Conservation (phyloP, 225 moss, liverwort and hornwort species). For the Rhytidiadelphus loreus region DNA sequence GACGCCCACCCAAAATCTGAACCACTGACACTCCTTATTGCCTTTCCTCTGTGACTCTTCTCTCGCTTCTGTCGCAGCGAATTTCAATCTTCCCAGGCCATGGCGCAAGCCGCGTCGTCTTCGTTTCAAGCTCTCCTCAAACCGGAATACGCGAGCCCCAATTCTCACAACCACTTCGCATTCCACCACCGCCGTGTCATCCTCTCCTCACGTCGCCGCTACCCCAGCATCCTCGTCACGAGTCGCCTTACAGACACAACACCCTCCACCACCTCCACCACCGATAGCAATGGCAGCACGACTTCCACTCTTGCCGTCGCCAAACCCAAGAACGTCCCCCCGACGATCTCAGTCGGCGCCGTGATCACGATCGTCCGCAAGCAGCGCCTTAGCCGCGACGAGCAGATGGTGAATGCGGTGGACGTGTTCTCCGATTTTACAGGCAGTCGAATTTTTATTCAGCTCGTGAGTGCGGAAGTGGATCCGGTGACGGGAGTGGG, state of each 20-base stretch:
- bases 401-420: conserved; percentile 30
- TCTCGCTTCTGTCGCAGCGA: not conserved
- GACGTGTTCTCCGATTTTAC: conserved; percentile 30
- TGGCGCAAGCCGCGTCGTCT: conserved; percentile 6
- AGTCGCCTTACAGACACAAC: not conserved
- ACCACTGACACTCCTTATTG: not conserved
- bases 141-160: not conserved
- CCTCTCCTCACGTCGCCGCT: not conserved
- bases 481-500: conserved; percentile 21
- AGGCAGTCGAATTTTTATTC: conserved; percentile 32
- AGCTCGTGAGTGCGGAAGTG: conserved; percentile 20
- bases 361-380: conserved; percentile 36
- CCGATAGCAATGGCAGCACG: not conserved
- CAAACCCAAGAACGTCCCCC: not conserved
- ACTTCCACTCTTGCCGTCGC: not conserved
- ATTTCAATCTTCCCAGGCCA: not conserved
- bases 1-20: not conserved
- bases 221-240: not conserved
- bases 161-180: not conserved
- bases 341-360: not conserved
- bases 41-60: not conserved
- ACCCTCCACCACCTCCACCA: not conserved
- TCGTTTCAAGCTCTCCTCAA: not conserved
- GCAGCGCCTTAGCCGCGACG: conserved; percentile 30
- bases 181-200: not conserved